Evolutionary conservation across 345 rosid genomes (phyloP), one percentile per base, ranked within the genome.

Genomic region (Trapa incisa): DNA sequence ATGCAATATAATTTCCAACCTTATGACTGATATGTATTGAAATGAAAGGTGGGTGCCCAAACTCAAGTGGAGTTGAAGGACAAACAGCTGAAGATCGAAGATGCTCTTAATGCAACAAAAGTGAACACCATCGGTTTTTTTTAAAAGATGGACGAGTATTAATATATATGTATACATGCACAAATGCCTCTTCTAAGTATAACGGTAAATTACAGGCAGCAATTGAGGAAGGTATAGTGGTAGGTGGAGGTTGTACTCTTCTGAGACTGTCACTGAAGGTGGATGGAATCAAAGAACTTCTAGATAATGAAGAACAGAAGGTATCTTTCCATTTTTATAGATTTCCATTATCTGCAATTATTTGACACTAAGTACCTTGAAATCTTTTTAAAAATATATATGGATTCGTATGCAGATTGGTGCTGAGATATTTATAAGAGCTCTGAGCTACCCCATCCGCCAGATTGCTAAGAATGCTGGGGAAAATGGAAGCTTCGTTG

Each of bases 61-160:
- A 93, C 97, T 6, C 87, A 81, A 72, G 86, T 93, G 67, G 97
- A 93, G 79, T 74, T 88, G 81, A 93, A 88, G 79, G 98, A 93
- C 73, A 93, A 89, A 72, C 92, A 85, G 77, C 86, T 89, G 58
- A 84, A 86, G 66, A 78, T 85, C 57, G 98, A 89, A 81, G 98
- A 89, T 83, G 96, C 98, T 73, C 69, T 89, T 73, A 92, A 92
- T 76, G 96, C 98, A 65, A 93, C 98, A 5, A 93, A 93, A 96
- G 97, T 89, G 67, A 37, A 57, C 47, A 42, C 37, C 68, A 3
- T 4, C 7, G 6, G n/a, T 17, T 54, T n/a, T 3, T n/a, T 54
- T 5, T 5, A n/a, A 5, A 54, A n/a, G 35, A 54, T 22, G 60
- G n/a, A 54, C 2, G 6, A n/a, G 6, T 53, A n/a, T 53, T 58